A percentile compares a stretch with the other conserved stretches of the same genome.
Conservation (phyloP, 1,139 yeast species). For the Scheffersomyces quercinus region DNA sequence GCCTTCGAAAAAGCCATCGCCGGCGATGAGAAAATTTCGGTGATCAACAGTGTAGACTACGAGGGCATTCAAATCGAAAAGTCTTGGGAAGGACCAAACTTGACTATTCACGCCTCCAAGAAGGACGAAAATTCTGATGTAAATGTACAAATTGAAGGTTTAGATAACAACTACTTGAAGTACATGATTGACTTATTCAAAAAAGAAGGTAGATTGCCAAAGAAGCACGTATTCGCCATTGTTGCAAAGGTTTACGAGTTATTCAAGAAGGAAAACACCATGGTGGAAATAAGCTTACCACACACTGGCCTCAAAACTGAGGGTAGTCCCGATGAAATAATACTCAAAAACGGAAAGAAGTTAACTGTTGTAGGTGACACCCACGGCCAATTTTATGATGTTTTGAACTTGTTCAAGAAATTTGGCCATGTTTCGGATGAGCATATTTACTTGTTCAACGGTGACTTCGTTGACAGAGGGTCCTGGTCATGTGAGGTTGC, state of each 20-base stretch:
- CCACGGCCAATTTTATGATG: slow-evolving; percentile 94
- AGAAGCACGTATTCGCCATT: slow-evolving; percentile 81
- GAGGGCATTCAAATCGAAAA: slow-evolving; percentile 56
- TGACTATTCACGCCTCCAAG: slow-evolving; percentile 41
- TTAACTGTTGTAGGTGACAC: slow-evolving; percentile 96
- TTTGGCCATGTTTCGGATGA: slow-evolving; percentile 68
- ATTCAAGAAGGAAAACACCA: slow-evolving; percentile 64
- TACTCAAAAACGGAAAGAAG: slow-evolving; percentile 30
- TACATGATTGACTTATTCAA: slow-evolving; percentile 70
- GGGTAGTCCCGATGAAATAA: slow-evolving; percentile 21
- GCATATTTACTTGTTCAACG: slow-evolving; percentile 88
- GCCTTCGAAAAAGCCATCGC: slow-evolving; percentile 90
- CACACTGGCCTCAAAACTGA: slow-evolving; percentile 24
- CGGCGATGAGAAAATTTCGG: slow-evolving; percentile 47
- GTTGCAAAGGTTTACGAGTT: slow-evolving; percentile 70
- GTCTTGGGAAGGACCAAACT: slow-evolving; percentile 64
- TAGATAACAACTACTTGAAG: slow-evolving; percentile 54
- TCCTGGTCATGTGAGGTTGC: slow-evolving; percentile 99
- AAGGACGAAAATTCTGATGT: slow-evolving; percentile 17
- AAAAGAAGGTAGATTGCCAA: slow-evolving; percentile 72
- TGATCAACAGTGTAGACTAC: slow-evolving; percentile 45
- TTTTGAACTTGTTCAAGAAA: slow-evolving; percentile 70
- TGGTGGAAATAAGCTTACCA: slow-evolving; percentile 68
- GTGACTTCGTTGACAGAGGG: slow-evolving; percentile 98
- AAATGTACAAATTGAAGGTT: slow-evolving; percentile 31